Percentiles rank a stretch among this genome's conserved stretches.
These are phyloP conservation scores for Colletotrichum spaethianum DNA, from an alignment of 2,329 filamentous ascomycete genomes.

Conservation along the genomic window DNA sequence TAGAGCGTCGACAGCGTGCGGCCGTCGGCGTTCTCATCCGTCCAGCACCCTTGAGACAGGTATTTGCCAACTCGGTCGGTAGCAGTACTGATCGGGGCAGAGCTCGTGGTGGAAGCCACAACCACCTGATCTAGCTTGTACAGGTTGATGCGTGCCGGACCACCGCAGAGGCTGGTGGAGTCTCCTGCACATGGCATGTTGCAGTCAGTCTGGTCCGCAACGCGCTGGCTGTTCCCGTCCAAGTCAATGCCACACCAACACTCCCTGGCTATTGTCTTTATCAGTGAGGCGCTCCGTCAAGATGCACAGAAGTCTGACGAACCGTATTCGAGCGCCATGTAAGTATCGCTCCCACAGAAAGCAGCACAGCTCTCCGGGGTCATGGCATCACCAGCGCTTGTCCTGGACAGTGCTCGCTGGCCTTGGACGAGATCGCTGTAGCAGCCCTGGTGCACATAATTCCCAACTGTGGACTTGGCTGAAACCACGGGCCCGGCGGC, in stretches of 20 bases:
- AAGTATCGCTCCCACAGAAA: constrained; percentile 48
- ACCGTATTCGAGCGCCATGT: constrained; percentile 53
- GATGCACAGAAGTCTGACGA: constrained; percentile 44
- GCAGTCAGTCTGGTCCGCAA: constrained; percentile 54
- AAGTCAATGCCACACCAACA: constrained; percentile 54
- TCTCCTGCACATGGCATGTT: constrained; percentile 58
- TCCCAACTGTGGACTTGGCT: constrained; percentile 42
- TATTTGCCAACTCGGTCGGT: constrained; percentile 27
- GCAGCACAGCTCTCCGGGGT: constrained; percentile 51
- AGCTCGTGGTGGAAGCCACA: neutral
- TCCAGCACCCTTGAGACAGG: constrained; percentile 23
- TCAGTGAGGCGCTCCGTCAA: neutral
- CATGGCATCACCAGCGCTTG: constrained; percentile 50
- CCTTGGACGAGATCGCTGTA: constrained; percentile 50
- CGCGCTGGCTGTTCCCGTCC: constrained; percentile 49
- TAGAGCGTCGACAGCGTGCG: constrained; percentile 47
- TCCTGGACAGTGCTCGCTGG: constrained; percentile 48
- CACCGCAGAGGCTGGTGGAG: constrained; percentile 58
- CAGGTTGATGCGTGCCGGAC: constrained; percentile 55
- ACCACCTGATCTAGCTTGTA: constrained; percentile 46
- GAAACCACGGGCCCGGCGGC: neutral
- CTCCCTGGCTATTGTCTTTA: constrained; percentile 25
- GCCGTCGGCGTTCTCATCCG: constrained; percentile 46
- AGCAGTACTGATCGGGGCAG: constrained; percentile 39
- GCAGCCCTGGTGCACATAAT: constrained; percentile 52